Evolutionary conservation across 192 early-diverging fungal genomes (phyloP), one percentile per base, ranked within the genome.

Genomic region (Hyaloraphidium curvatum): DNA sequence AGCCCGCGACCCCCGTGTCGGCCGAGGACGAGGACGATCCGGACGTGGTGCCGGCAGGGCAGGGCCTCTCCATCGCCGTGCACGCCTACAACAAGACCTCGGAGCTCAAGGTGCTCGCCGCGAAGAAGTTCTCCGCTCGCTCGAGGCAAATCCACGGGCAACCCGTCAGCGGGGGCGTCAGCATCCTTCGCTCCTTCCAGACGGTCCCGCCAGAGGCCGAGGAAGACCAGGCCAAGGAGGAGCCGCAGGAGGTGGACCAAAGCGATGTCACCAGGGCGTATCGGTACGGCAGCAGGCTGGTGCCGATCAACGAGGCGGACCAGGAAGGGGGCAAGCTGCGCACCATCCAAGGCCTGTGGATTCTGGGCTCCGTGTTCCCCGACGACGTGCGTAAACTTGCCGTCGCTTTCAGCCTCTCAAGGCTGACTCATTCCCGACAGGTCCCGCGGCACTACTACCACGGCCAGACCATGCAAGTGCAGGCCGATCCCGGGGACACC

Each of bases 241-340:
- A 54, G 5, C 60, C 65, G 2, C 60, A 52, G 1, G 31, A 40
- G 39, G 31, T 65, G 0, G 33, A 56, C 25, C 61, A 65, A 41
- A 64, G 71, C 17, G 74, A 76, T 41, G 60, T 81, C 0, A 70
- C 79, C 21, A 67, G 66, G 31, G 82, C 74, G 0, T 82, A 82
- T 59, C 62, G 62, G 41, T 81, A 75, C 54, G 82, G 83, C 50
- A 82, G 78, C 50, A 76, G 70, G 1, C 57, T 79, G 7, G 68
- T 85, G 7, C 79, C 75, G 9, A 71, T 82, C 31, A 65, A 61
- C 25, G 64, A 63, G 0, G 70, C 70, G 39, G 79, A 85, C 63
- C 63, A 78, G 50, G 70, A 73, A n/a, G 66, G 69, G 3, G 65
- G 74, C 50, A 75, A 75, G 54, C 52, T 82, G 9, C 4, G 58